Conservation (phyloP, 176 grass and related monocot species). For the Oryza longistaminata region DNA sequence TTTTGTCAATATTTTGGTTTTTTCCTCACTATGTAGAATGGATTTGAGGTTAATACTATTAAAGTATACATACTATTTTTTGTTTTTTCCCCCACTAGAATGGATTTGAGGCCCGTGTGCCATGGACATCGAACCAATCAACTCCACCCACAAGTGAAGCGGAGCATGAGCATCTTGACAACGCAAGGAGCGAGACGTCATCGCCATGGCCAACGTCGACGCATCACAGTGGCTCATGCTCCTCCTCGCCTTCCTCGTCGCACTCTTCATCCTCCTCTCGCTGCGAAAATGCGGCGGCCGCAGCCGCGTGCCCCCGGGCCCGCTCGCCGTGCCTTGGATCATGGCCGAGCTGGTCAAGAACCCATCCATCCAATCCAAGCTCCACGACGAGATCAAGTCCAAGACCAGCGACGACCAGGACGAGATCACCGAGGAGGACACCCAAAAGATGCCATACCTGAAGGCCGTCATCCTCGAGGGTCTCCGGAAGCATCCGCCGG, state of each 20-base stretch:
- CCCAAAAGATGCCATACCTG: conserved; percentile 58
- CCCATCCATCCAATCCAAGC: conserved; percentile 40
- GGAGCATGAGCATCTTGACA: too few relatives aligned
- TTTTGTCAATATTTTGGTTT: too few relatives aligned
- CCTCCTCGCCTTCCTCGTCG: conserved; percentile 23
- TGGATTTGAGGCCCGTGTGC: too few relatives aligned
- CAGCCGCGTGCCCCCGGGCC: conserved; percentile 44
- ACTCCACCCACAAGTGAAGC: too few relatives aligned
- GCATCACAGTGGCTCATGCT: conserved; percentile 5
- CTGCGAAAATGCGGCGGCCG: not conserved
- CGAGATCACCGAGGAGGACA: conserved; percentile 50
- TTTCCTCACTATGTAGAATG: too few relatives aligned
- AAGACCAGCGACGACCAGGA: too few relatives aligned
- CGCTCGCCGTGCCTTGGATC: conserved; percentile 63
- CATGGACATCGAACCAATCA: too few relatives aligned
- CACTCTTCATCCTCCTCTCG: not conserved
- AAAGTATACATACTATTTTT: too few relatives aligned
- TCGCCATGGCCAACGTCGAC: conserved; percentile 25
- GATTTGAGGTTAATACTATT: too few relatives aligned
- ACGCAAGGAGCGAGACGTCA: not conserved
- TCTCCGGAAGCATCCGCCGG: conserved; percentile 60
- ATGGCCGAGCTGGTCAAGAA: conserved; percentile 80
- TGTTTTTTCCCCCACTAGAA: too few relatives aligned
- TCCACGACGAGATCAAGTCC: conserved; percentile 42
- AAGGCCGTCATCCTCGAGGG: conserved; percentile 66